phyloP scores from a whole-genome alignment of 176 grass and related monocot species.

The Typha latifolia region DNA sequence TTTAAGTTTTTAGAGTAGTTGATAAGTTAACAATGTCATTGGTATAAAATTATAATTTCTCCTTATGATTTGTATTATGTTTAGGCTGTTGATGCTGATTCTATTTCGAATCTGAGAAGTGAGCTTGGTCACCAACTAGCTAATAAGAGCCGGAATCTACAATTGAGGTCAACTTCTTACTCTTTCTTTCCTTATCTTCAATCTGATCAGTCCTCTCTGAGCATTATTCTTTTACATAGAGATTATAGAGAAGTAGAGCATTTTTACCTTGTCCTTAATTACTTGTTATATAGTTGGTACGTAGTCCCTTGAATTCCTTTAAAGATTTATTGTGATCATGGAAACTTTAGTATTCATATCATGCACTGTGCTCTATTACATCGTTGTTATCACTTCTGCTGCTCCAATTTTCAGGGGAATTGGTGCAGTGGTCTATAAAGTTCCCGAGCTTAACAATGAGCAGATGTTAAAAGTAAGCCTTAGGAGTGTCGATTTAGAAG shows the following conservation, averaged over 20 bases:
- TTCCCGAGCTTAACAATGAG: slow-evolving; percentile 60
- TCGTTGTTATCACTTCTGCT: neutral
- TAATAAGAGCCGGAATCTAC: slow-evolving; percentile 41
- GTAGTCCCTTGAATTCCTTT: neutral
- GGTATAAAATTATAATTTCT: neutral
- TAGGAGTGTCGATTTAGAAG: slow-evolving; percentile 70
- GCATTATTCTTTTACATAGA: neutral
- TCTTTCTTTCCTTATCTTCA: neutral
- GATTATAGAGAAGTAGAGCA: neutral
- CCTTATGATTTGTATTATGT: neutral
- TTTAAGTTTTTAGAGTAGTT: too few species aligned
- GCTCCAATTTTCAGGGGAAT: slow-evolving; percentile 51
- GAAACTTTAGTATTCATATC: neutral
- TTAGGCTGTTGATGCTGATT: slow-evolving; percentile 78
- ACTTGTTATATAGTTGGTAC: neutral
- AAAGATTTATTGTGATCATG: neutral
- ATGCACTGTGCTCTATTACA: neutral
- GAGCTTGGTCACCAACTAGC: slow-evolving; percentile 86
- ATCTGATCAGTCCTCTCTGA: neutral
- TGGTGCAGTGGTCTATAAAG: slow-evolving; percentile 80
- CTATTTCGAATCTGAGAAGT: slow-evolving; percentile 59
- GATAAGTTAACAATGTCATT: neutral
- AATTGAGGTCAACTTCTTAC: slow-evolving; percentile 41
- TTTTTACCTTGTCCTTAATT: neutral
- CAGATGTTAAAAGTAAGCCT: slow-evolving; percentile 75